phyloP scores from a whole-genome alignment of 2,329 filamentous ascomycete species.

The Tetracladium maxilliforme region DNA sequence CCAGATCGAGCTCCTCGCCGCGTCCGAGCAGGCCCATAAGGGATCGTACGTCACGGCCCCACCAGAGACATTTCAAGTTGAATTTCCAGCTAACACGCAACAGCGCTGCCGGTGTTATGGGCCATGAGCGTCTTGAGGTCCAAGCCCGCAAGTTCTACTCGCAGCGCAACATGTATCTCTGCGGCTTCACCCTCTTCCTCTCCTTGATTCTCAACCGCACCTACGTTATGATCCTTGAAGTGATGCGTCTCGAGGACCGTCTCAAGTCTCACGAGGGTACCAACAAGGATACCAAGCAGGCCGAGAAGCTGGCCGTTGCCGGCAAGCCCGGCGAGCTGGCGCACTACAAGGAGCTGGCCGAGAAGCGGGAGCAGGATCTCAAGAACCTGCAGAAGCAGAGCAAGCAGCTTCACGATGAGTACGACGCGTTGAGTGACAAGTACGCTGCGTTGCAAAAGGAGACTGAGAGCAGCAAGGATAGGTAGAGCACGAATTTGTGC shows the following conservation, averaged over 20 bases:
- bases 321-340: conserved; percentile 66
- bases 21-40: conserved; percentile 40
- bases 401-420: conserved; percentile 69
- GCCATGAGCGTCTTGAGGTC: conserved; percentile 92
- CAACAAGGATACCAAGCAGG: conserved; percentile 46
- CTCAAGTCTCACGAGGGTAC: conserved; percentile 69
- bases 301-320: conserved; percentile 55
- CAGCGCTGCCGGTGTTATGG: conserved; percentile 54
- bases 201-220: conserved; percentile 98
- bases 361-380: conserved; percentile 68
- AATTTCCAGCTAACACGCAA: conserved; percentile 8
- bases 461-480: conserved; percentile 40
- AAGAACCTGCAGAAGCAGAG: conserved; percentile 87
- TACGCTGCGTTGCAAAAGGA: conserved; percentile 43
- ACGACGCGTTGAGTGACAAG: conserved; percentile 74
- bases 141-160: conserved; percentile 99
- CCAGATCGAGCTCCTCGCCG: conserved; percentile 69
- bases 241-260: conserved; percentile 78
- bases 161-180: conserved; percentile 99
- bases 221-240: conserved; percentile 92
- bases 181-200: conserved; percentile 97
- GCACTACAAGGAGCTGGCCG: conserved; percentile 48
- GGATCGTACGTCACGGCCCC: conserved; percentile 2
- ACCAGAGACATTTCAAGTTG: conserved; percentile 1
- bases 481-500: conserved; percentile 8